Conservation (phyloP, 345 rosid species). For the Cardamine occulta region DNA sequence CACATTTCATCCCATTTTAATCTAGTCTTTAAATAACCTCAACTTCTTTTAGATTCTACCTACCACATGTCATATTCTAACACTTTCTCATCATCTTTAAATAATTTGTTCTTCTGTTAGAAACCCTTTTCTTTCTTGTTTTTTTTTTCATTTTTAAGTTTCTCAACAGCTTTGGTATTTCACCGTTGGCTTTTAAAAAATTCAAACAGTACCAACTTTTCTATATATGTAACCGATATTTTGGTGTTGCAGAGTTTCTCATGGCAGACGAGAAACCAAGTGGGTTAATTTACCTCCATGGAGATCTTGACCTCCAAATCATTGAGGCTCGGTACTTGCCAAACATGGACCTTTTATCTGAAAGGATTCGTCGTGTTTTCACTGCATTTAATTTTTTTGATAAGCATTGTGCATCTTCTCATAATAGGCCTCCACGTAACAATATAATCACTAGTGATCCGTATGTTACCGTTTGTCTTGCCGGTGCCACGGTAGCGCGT, state of each 20-base stretch:
- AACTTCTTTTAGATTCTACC: not conserved
- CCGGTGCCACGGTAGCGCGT: slow-evolving; percentile 82
- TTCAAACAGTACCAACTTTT: slow-evolving; percentile 6
- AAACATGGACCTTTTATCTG: slow-evolving; percentile 76
- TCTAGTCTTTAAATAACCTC: not conserved
- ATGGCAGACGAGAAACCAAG: slow-evolving; percentile 43
- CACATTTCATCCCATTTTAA: not conserved
- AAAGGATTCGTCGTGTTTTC: slow-evolving; percentile 63
- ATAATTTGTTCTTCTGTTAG: not conserved
- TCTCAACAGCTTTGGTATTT: slow-evolving; percentile 36
- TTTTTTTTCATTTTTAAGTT: not conserved
- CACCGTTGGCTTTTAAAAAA: slow-evolving; percentile 49
- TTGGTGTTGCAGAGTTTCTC: not conserved
- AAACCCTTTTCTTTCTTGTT: not conserved
- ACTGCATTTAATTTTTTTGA: slow-evolving; percentile 47
- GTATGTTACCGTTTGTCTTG: slow-evolving; percentile 74
- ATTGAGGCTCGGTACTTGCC: slow-evolving; percentile 77
- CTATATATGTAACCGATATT: not conserved
- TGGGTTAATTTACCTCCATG: slow-evolving; percentile 55
- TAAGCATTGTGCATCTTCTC: slow-evolving; percentile 35
- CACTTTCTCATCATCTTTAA: not conserved
- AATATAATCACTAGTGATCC: slow-evolving; percentile 85
- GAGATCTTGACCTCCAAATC: slow-evolving; percentile 73
- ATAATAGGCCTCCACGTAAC: slow-evolving; percentile 30
- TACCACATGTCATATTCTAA: not conserved